Base-by-base conservation (phyloP, 257 asterid species). In the Przewalskia tangutica region DNA sequence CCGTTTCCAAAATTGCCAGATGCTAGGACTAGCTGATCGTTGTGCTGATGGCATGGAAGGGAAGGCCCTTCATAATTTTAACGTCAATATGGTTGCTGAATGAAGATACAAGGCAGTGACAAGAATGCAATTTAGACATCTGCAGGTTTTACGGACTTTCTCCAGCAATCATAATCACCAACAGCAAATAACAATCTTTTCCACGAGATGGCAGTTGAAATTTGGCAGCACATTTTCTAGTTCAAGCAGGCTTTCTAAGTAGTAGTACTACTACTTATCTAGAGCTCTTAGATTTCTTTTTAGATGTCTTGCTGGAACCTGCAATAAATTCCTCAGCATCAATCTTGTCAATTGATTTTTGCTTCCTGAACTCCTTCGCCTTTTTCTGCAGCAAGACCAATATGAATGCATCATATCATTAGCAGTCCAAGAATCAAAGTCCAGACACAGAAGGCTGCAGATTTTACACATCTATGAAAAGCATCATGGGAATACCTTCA, bases 281-380 rank as follows among this genome's bases (percentile, higher is more conserved):
- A 44, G 87, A 82, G 42, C 40, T 84, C 88, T 85, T 90, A 8
- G 93, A 87, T 73, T 89, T 94, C 90, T 85, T 91, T 79, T 88
- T 91, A 20, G 85, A 38, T 54, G 87, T 59, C 70, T 60, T 75
- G 38, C 84, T 86, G 8, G 94, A 70, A 73, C 87, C 83, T 54
- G 97, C 95, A 83, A 95, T 90, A 64, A 88, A 95, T 5, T 88
- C 77, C 66, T 84, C 84, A 4, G 95, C 92, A 67, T 92, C 94
- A n/a, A 95, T 91, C 77, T 91, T 92, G 88, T 89, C 97, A 4
- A 65, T 84, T 14, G 93, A 85, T 84, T 85, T 90, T 82, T 83
- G 88, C 87, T 53, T 90, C 73, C 89, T 83, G 5, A 89, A 88
- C 86, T 93, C 95, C 92, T 92, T 91, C 0, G 92, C 89, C 83